Base-by-base conservation (phyloP, 352 stramenopile genomes). In the Globisporangium spinosum region DNA sequence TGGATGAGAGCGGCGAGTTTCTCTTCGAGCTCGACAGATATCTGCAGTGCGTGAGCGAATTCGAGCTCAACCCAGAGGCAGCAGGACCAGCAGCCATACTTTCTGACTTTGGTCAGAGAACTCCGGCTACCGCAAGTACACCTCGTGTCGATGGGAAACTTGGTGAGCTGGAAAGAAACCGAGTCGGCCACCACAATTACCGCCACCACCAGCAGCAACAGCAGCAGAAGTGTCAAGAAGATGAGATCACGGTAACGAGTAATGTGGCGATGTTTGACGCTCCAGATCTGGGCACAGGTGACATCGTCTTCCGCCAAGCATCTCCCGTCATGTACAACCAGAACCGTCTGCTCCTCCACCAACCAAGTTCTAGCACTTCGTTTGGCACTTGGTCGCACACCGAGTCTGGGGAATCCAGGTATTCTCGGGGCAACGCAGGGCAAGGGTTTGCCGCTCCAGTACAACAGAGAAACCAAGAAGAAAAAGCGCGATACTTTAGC, bases 11-110 rank as follows among this genome's bases (percentile, higher is more conserved):
- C 66, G 35, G 67, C 73, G 60, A 88, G 17, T 12, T 71, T 74
- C 29, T 79, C 70, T 23, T 56, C 70, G 56, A 89, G 59, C 78
- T 77, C 84, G 57, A 83, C 75, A 5, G 84, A 59, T 15, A 77
- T 76, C 70, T 86, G 74, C 55, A 74, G 78, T 4, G 82, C 22
- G 6, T 79, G 76, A 0, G 55, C 2, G 27, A 60, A 2, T 43
- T 60, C 27, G 25, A 59, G 25, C 25, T 77, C 62, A 25, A 75
- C 69, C 2, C 64, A 70, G 13, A 68, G 76, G 32, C 32, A 35
- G 32, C 32, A 35, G 32, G 32, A 10, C 7, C 32, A 12, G 75
- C 25, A 58, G 80, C 73, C 15, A 81, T 70, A 47, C 69, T n/a
- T 70, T 71, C 23, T 69, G 72, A 51, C 72, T 79, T 71, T 15